Conservation (phyloP, 2,329 filamentous ascomycete genomes). For the Aspergillus sergii region DNA sequence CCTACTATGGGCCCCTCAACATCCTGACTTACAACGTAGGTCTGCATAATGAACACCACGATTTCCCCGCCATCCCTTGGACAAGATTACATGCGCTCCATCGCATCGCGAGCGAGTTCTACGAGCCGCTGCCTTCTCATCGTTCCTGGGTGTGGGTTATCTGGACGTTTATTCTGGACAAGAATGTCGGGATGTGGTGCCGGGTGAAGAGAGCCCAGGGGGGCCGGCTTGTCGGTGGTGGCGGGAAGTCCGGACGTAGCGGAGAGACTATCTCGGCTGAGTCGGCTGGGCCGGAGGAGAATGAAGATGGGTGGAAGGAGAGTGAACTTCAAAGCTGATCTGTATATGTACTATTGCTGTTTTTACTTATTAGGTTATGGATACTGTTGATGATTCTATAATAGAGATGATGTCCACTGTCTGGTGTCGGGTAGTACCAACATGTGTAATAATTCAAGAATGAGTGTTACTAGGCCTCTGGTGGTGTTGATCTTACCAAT, state of each 20-base stretch:
- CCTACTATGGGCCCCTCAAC: slow-evolving; percentile 94
- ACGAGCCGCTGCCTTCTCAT: slow-evolving; percentile 81
- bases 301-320: slow-evolving; percentile 65
- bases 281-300: slow-evolving; percentile 51
- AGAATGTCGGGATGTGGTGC: slow-evolving; percentile 85
- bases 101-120: slow-evolving; percentile 85
- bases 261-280: slow-evolving; percentile 48
- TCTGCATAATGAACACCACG: slow-evolving; percentile 97
- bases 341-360: neutral
- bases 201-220: slow-evolving; percentile 90
- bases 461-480: too few relatives aligned
- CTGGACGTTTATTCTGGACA: slow-evolving; percentile 93
- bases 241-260: slow-evolving; percentile 35
- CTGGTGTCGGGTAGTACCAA: too few relatives aligned
- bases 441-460: too few relatives aligned
- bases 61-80: slow-evolving; percentile 97
- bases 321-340: slow-evolving; percentile 66
- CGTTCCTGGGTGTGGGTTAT: slow-evolving; percentile 90
- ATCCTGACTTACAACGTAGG: slow-evolving; percentile 95
- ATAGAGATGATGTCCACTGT: slow-evolving; percentile 9
- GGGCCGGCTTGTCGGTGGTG: slow-evolving; percentile 59
- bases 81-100: slow-evolving; percentile 78
- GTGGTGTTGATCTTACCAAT: too few relatives aligned
- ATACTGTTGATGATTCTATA: neutral
- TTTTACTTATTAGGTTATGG: neutral